Base-by-base conservation (phyloP, 163 green algal genomes). In the Trebouxia gelatinosa region DNA sequence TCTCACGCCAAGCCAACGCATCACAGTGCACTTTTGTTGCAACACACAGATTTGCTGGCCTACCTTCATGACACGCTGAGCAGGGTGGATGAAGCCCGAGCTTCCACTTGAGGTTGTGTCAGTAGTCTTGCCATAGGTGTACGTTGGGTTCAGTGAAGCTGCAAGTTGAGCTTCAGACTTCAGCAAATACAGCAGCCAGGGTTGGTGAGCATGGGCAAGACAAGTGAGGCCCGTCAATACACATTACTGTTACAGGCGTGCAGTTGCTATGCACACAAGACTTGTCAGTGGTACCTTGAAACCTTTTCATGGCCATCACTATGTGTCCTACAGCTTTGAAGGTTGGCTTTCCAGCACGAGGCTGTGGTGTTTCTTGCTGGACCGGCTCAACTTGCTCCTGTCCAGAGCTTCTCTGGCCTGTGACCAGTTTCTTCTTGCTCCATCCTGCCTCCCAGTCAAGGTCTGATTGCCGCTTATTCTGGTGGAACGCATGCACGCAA, bases 111-210 rank as follows among this genome's bases (percentile, higher is more conserved):
- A 21, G 43, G 40, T 76, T 26, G 39, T 43, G 17, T 79, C 74
- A 7, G 31, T 11, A 2, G 66, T 48, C 59, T 84, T 82, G 37
- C 82, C 82, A 38, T 81, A 86, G 11, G 78, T 86, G 61, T 86
- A 86, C 0, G 82, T 86, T 4, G 82, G 82, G 61, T 86, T 86
- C 3, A 86, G 57, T 5, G 78, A 78, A 19, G 78, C 81, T 83
- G 81, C 51, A 72, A n/a, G n/a, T n/a, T n/a, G n/a, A n/a, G n/a
- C n/a, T n/a, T n/a, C n/a, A n/a, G n/a, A n/a, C n/a, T n/a, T n/a
- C n/a, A n/a, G n/a, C n/a, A n/a, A n/a, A n/a, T n/a, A n/a, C n/a
- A n/a, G n/a, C n/a, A n/a, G n/a, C n/a, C n/a, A n/a, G n/a, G n/a
- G n/a, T n/a, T n/a, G n/a, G n/a, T n/a, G n/a, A n/a, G n/a, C n/a